A percentile compares a stretch with the other conserved stretches of the same genome.
phyloP scores from a whole-genome alignment of 352 stramenopile species.

The Elongisporangium prolatum region DNA sequence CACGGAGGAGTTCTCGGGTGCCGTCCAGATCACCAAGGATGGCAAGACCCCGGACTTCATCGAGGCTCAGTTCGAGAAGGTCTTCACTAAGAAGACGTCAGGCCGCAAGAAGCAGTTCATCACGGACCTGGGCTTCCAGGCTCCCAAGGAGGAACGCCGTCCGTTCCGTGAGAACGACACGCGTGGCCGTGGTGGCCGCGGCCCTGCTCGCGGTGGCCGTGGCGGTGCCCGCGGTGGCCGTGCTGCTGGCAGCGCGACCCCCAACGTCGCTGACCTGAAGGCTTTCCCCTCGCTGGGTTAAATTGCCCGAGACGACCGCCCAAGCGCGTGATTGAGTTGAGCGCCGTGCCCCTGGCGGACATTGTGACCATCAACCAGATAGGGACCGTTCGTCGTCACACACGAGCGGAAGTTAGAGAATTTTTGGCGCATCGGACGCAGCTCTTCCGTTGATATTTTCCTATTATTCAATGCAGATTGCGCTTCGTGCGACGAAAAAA shows the following conservation, averaged over 20 bases:
- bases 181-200: constrained; percentile 38
- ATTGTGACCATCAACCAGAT: constrained; percentile 42
- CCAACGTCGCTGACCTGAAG: constrained; percentile 80
- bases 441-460: constrained; percentile 56
- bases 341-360: constrained; percentile 17
- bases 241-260: constrained; percentile 42
- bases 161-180: constrained; percentile 51
- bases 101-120: constrained; percentile 92
- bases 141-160: constrained; percentile 59
- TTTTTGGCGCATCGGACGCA: constrained; percentile 54
- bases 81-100: constrained; percentile 95
- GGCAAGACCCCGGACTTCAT: constrained; percentile 88
- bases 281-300: constrained; percentile 85
- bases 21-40: constrained; percentile 76
- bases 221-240: constrained; percentile 31
- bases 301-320: constrained; percentile 39
- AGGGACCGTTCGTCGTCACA: constrained; percentile 43
- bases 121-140: constrained; percentile 83
- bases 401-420: constrained; percentile 68
- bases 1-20: constrained; percentile 85
- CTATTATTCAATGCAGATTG: constrained; percentile 76
- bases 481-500: constrained; percentile 55
- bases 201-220: constrained; percentile 50
- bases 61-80: constrained; percentile 88
- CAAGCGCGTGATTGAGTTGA: constrained; percentile 33